Conservation (phyloP, 139 green algal genomes). For the Chlamydomonas sphaeroides region DNA sequence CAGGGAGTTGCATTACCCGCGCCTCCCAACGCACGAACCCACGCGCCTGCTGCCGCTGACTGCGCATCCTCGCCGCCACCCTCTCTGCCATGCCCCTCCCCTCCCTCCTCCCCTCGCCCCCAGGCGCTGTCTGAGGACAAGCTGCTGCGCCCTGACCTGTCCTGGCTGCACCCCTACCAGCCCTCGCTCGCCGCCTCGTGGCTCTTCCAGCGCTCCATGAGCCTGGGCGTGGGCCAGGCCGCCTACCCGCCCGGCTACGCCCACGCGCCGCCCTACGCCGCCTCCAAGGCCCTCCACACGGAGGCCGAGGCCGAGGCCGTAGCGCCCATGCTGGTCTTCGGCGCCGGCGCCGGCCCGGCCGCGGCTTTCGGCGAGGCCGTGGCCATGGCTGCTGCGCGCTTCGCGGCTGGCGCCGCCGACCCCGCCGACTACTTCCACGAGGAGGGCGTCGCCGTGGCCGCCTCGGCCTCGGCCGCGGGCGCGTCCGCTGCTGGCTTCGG, state of each 20-base stretch:
- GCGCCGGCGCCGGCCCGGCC: conserved; percentile 11
- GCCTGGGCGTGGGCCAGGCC: conserved; percentile 60
- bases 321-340: conserved; percentile 6
- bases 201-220: conserved; percentile 84
- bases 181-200: conserved; percentile 73
- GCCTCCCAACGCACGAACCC: too few species aligned
- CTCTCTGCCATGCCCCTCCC: too few species aligned
- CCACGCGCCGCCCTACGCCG: conserved; percentile 22
- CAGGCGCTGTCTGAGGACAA: conserved; percentile 53
- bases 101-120: too few species aligned
- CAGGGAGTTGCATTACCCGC: too few species aligned
- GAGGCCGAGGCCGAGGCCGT: too few species aligned
- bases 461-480: background rate
- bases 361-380: conserved; percentile 28
- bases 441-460: background rate
- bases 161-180: conserved; percentile 75
- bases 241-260: conserved; percentile 12
- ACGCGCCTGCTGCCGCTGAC: too few species aligned
- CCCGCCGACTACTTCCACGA: conserved; percentile 25
- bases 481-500: background rate
- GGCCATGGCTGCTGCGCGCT: conserved; percentile 26
- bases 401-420: conserved; percentile 18
- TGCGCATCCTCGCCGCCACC: too few species aligned
- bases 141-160: conserved; percentile 47
- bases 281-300: too few species aligned